These are phyloP conservation scores for Blepharisma japonicum DNA, from an alignment of 73 alveolate species.

Conservation along the genomic window DNA sequence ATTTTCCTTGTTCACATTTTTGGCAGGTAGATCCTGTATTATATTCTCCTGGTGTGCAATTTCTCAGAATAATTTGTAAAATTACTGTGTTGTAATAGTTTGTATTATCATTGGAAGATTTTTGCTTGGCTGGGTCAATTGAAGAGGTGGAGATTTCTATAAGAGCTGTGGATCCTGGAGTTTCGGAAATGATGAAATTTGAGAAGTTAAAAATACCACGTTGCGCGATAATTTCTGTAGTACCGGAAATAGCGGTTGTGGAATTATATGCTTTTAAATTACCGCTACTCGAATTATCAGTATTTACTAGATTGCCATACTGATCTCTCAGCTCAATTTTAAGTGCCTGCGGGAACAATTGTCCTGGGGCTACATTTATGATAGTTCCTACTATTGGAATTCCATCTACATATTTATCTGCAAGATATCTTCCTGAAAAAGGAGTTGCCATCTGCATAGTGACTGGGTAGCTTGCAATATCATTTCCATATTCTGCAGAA, in stretches of 20 bases:
- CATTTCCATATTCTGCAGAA: slow-evolving; percentile 17
- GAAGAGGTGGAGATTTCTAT: background rate
- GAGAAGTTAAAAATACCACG: slow-evolving; percentile 11
- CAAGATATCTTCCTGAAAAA: background rate
- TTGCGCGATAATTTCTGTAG: background rate
- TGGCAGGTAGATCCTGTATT: background rate
- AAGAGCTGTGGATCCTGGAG: background rate
- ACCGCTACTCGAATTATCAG: background rate
- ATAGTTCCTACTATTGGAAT: background rate
- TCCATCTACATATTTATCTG: background rate
- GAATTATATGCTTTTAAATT: background rate
- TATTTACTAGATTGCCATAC: background rate
- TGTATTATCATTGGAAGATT: background rate
- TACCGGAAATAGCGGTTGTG: slow-evolving; percentile 7
- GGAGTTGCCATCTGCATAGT: background rate
- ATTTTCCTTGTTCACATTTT: background rate
- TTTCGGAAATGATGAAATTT: background rate
- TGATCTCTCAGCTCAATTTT: background rate
- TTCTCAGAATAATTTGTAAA: background rate
- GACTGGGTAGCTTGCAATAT: slow-evolving; percentile 16
- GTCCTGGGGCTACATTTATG: slow-evolving; percentile 7
- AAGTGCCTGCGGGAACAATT: background rate
- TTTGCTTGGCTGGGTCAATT: background rate
- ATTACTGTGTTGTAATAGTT: background rate
- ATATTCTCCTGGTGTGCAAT: slow-evolving; percentile 24